Base-by-base conservation (phyloP, 2,329 filamentous ascomycete genomes). In the Ophiostoma piceae region DNA sequence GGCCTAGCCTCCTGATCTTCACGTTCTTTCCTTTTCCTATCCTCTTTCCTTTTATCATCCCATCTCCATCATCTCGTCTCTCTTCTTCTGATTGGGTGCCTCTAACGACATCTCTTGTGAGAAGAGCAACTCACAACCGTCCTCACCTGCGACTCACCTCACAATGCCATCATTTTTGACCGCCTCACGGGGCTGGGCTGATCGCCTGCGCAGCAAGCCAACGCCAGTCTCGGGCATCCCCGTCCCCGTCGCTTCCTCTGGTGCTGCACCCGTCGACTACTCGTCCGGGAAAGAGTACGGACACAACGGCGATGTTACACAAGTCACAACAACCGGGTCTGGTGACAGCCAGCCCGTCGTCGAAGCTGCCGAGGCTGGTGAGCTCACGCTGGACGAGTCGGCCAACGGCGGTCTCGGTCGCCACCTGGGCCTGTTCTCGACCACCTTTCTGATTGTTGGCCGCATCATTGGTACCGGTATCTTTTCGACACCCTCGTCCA, bases 401-500 rank as follows among this genome's bases (percentile, higher is more conserved):
- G 67, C 68, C 4, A 54, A 72, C 29, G 72, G 71, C 32, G 67
- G 51, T 26, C 35, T 74, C 67, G 72, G 73, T 0, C 72, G 73
- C 0, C 73, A 74, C 14, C 67, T 74, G 12, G 73, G 73, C 1
- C 22, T 74, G 3, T 29, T 73, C 8, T 74, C 73, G 19, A 73
- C 73, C 2, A 74, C 72, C 3, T 70, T 73, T 60, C 22, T 74
- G 14, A 74, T 74, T n/a, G 67, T 74, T 35, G 73, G 72, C 16
- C 70, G 71, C 3, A 76, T 77, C 72, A 76, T 77, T 35, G 76
- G 76, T 22, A 77, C 76, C 1, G 76, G 76, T 60, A 77, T 86
- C 73, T 87, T 86, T 75, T 85, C 84, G 3, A 85, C 84, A 0
- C 84, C 84, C 0, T 85, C 84, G 0, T 79, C 80, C 68, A 84